Evolutionary conservation across 805 yeast species (phyloP).

Genomic region (Ogataea sp.): DNA sequence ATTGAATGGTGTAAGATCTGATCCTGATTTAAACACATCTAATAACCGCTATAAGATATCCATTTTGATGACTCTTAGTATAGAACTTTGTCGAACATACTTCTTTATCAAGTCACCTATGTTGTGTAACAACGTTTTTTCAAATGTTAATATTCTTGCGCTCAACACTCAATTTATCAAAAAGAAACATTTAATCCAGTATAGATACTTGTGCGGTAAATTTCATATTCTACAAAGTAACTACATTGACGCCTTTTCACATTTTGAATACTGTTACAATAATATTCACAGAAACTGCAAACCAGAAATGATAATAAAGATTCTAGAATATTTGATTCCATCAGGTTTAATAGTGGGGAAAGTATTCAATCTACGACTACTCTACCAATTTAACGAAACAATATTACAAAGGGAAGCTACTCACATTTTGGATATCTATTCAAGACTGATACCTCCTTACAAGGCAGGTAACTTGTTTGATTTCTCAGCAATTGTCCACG

Average conservation of each 20-base stretch:
- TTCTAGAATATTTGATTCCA: conserved; percentile 44
- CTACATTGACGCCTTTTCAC: conserved; percentile 36
- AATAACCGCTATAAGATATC: conserved; percentile 31
- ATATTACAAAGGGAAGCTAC: conserved; percentile 1
- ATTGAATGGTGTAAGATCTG: conserved; percentile 42
- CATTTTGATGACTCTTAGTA: conserved; percentile 40
- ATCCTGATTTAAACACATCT: conserved; percentile 26
- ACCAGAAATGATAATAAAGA: conserved; percentile 23
- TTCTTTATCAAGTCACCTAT: conserved; percentile 46
- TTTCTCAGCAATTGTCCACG: conserved; percentile 26
- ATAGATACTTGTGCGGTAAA: conserved; percentile 45
- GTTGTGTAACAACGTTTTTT: conserved; percentile 52
- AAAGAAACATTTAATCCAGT: conserved; percentile 38
- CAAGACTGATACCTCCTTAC: conserved; percentile 27
- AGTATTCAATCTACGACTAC: conserved; percentile 27
- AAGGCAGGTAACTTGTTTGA: conserved; percentile 33
- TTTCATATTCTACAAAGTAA: conserved; percentile 47
- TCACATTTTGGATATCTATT: conserved; percentile 28
- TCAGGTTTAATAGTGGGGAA: conserved; percentile 45
- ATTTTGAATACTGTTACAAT: conserved; percentile 41
- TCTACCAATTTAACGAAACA: neutral
- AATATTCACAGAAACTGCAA: conserved; percentile 24
- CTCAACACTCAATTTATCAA: conserved; percentile 34
- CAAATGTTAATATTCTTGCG: conserved; percentile 47
- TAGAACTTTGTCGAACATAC: conserved; percentile 42